Conservation (phyloP, 1,139 yeast genomes). For the Debaryomycetaceae sp. region DNA sequence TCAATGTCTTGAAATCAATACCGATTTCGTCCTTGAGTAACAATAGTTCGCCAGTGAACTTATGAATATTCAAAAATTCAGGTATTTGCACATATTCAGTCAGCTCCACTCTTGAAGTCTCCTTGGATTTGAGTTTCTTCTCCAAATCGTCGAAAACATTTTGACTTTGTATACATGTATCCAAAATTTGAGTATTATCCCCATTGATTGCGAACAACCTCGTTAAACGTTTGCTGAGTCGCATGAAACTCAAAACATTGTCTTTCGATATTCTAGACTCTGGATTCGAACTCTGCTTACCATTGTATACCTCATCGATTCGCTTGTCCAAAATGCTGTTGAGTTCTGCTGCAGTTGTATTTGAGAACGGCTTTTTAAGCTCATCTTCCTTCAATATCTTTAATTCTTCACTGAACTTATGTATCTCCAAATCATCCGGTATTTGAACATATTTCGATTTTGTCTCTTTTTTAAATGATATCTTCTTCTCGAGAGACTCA, state of each 20-base stretch:
- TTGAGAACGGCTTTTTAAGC: conserved; percentile 10
- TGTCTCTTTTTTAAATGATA: background rate
- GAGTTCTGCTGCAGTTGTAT: conserved; percentile 6
- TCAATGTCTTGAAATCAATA: background rate
- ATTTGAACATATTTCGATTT: conserved; percentile 13
- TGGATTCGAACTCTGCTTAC: conserved; percentile 10
- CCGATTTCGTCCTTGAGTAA: conserved; percentile 16
- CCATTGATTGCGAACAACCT: conserved; percentile 26
- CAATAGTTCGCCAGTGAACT: conserved; percentile 19
- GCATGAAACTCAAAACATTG: conserved; percentile 17
- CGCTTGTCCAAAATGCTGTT: conserved; percentile 14
- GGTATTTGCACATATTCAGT: conserved; percentile 17
- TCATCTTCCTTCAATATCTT: conserved; percentile 13
- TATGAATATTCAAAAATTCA: conserved; percentile 18
- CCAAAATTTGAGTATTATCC: conserved; percentile 31
- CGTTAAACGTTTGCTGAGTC: conserved; percentile 17
- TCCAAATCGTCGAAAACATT: conserved; percentile 23
- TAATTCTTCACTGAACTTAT: conserved; percentile 22
- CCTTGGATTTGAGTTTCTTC: conserved; percentile 1
- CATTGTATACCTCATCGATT: conserved; percentile 7
- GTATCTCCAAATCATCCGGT: conserved; percentile 19
- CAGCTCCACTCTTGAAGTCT: conserved; percentile 1
- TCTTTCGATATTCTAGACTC: conserved; percentile 15
- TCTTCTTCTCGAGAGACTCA: background rate
- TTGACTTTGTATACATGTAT: conserved; percentile 26